Evolutionary conservation across 306 rosid genomes (phyloP).

Genomic region (Glycine soja): DNA sequence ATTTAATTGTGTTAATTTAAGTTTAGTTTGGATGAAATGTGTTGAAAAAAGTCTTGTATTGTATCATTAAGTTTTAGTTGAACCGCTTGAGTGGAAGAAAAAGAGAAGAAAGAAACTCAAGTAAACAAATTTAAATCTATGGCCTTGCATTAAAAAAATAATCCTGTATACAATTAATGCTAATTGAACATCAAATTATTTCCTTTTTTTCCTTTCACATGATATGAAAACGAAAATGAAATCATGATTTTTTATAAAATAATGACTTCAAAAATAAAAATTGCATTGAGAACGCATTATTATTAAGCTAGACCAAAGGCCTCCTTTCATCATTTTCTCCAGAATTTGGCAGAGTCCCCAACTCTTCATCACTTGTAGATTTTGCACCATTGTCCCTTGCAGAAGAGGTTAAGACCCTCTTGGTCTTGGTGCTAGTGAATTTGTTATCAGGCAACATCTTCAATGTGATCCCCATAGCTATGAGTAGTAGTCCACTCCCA

Average conservation of each 20-base stretch:
- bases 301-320: conserved; percentile 59
- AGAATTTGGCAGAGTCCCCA: conserved; percentile 40
- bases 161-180: background rate
- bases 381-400: conserved; percentile 23
- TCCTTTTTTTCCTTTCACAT: conserved; percentile 24
- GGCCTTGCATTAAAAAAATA: conserved; percentile 6
- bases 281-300: background rate
- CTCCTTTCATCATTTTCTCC: conserved; percentile 66
- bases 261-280: conserved; percentile 26
- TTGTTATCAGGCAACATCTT: conserved; percentile 81
- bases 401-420: conserved; percentile 24
- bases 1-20: no score
- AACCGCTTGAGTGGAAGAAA: no score
- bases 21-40: no score
- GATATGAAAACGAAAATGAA: conserved; percentile 34
- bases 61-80: no score
- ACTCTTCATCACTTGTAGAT: conserved; percentile 42
- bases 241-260: conserved; percentile 17
- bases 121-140: background rate
- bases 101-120: background rate
- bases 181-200: conserved; percentile 27
- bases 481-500: conserved; percentile 83
- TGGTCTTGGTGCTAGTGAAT: conserved; percentile 22
- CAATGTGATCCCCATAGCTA: conserved; percentile 91
- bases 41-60: no score